Evolutionary conservation across 176 grass and related monocot genomes (phyloP).

Genomic region (Phyllostachys edulis): DNA sequence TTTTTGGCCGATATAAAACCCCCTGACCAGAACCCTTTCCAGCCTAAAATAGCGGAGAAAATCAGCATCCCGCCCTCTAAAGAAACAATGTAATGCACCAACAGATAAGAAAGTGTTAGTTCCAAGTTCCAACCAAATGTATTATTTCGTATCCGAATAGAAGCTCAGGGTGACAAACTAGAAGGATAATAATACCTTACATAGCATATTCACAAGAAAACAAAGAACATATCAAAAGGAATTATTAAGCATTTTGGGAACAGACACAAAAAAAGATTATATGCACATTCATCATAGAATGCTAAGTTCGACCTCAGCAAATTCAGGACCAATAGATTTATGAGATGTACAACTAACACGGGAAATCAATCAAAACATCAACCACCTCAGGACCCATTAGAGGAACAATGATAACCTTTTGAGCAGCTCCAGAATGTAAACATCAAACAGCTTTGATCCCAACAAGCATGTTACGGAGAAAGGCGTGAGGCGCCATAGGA

Average conservation of each 20-base stretch:
- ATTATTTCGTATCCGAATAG: background rate
- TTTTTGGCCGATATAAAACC: too few relatives aligned
- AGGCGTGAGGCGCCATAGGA: too few relatives aligned
- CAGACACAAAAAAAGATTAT: background rate
- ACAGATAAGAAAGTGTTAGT: too few relatives aligned
- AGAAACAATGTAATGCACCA: too few relatives aligned
- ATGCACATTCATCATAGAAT: background rate
- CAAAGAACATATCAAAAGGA: background rate
- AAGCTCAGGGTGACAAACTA: background rate
- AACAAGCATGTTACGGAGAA: too few relatives aligned
- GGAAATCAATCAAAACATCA: constrained; percentile 32
- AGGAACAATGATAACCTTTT: constrained; percentile 24
- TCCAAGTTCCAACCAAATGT: background rate
- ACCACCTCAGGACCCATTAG: constrained; percentile 44
- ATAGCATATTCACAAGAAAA: background rate
- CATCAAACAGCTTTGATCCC: constrained; percentile 8
- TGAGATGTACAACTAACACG: constrained; percentile 34
- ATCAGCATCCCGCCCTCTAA: too few relatives aligned
- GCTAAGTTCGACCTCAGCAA: constrained; percentile 10
- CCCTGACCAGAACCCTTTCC: too few relatives aligned
- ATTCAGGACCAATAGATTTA: constrained; percentile 26
- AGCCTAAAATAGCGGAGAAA: too few relatives aligned
- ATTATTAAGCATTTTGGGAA: background rate
- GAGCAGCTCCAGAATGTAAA: background rate
- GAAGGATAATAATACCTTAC: background rate